Base-by-base conservation (phyloP, 805 yeast species). In the Saitoella complicata region DNA sequence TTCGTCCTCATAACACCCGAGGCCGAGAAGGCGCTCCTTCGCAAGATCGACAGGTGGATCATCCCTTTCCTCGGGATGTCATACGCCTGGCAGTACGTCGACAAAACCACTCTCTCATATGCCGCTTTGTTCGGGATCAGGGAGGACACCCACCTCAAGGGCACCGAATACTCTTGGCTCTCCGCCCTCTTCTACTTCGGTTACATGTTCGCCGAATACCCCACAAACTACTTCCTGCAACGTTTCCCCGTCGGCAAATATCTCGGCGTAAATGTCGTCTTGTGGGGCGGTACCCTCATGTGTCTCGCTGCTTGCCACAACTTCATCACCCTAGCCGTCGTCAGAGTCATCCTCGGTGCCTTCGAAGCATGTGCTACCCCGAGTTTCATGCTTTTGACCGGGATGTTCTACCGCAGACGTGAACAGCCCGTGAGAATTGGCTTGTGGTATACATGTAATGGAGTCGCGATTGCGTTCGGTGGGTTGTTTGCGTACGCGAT, bases 391-490 rank as follows among this genome's bases (percentile, higher is more conserved):
- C 62, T 75, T 31, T 66, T 77, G 38, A 72, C 77, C 36, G 71
- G 79, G 31, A 75, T 75, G 79, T 78, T 75, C 61, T 78, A 75
- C 60, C 69, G 70, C 6, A 50, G 58, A 10, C 45, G 46, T 6
- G 60, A 59, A 44, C 74, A 75, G 42, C 78, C 80, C 9, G 46
- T 73, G 4, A 73, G 76, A 52, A 74, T 69, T 50, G 60, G 69
- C 8, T 29, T 55, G 12, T 58, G 60, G 60, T 55, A 51, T 64
- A 45, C 53, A 11, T 52, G 49, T 39, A 53, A 54, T 47, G 68
- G 64, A 9, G 38, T 63, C 21, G 75, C 75, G 9, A 54, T 66
- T 4, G 54, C 71, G 1, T 33, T 70, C 5, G 76, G 76, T 10
- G 66, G 67, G 10, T 63, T 64, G 8, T 69, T 72, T 42, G 72